Conservation (phyloP, 2,329 filamentous ascomycete genomes). For the Endothia cerciana region DNA sequence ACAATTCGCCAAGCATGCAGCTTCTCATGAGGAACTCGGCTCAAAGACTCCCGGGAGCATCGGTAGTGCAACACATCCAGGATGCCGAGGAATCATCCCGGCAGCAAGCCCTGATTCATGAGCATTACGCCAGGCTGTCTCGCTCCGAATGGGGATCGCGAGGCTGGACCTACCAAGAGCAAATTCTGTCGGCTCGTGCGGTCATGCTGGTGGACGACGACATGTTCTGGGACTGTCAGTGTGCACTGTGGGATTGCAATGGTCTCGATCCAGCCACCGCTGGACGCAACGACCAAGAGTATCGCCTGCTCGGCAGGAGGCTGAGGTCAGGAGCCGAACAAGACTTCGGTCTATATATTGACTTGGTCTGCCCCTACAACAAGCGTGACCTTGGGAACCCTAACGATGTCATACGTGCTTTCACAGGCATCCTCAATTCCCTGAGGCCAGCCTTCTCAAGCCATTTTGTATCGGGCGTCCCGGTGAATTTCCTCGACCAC, state of each 20-base stretch:
- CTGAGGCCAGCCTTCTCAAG: neutral
- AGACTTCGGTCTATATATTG: slow-evolving; percentile 10
- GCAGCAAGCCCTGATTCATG: neutral
- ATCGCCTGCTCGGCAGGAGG: neutral
- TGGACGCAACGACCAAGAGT: neutral
- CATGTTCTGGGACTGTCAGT: slow-evolving; percentile 16
- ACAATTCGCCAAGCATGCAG: neutral
- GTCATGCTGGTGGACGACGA: slow-evolving; percentile 5
- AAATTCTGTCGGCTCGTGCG: slow-evolving; percentile 9
- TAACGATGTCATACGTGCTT: slow-evolving; percentile 1
- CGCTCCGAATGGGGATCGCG: slow-evolving; percentile 1
- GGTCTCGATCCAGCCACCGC: neutral
- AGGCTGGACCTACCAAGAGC: slow-evolving; percentile 12
- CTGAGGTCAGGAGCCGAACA: neutral
- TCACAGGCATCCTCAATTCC: slow-evolving; percentile 4
- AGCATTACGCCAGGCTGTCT: neutral
- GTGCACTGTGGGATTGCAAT: neutral
- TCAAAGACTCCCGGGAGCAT: neutral
- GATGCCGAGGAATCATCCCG: neutral
- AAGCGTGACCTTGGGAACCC: neutral
- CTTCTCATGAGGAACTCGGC: neutral
- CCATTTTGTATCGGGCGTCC: neutral
- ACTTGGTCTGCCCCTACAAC: slow-evolving; percentile 15
- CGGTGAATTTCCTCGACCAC: neutral
- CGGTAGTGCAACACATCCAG: neutral